These are phyloP conservation scores for Trifolium subterraneum DNA, from an alignment of 306 rosid genomes.

Conservation along the genomic window DNA sequence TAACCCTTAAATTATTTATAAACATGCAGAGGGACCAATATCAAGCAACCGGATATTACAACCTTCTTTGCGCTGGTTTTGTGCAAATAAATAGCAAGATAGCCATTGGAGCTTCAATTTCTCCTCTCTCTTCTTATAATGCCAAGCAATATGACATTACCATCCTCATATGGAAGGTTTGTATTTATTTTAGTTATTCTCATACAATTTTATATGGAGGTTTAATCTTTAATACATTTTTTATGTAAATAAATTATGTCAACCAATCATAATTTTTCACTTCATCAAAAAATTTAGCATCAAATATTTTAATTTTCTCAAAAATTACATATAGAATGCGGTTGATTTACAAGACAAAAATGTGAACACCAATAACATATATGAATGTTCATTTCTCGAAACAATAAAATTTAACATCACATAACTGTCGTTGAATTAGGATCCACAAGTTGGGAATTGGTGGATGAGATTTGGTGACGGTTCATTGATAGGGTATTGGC, in stretches of 20 bases:
- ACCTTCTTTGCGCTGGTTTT: conserved; percentile 89
- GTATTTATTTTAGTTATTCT: not conserved
- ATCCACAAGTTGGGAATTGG: conserved; percentile 91
- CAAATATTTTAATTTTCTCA: not conserved
- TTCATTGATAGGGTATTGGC: conserved; percentile 91
- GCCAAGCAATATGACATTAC: conserved; percentile 75
- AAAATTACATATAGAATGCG: not conserved
- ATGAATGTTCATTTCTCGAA: not conserved
- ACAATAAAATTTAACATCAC: not conserved
- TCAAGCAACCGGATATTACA: conserved; percentile 93
- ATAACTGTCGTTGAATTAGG: conserved; percentile 45
- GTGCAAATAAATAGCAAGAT: conserved; percentile 78
- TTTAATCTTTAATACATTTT: not conserved
- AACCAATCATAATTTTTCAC: not conserved
- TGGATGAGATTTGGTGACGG: conserved; percentile 93
- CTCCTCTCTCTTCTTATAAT: conserved; percentile 73
- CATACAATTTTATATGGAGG: not conserved
- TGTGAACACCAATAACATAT: not conserved
- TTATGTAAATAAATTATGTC: not conserved
- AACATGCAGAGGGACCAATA: conserved; percentile 76
- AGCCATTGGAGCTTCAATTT: conserved; percentile 96
- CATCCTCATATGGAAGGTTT: conserved; percentile 93
- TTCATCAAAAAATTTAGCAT: not conserved
- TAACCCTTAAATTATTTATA: not conserved
- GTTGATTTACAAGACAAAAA: not conserved